These are phyloP conservation scores for Dactylonectria estremocensis DNA, from an alignment of 2,329 filamentous ascomycete genomes.

Conservation along the genomic window DNA sequence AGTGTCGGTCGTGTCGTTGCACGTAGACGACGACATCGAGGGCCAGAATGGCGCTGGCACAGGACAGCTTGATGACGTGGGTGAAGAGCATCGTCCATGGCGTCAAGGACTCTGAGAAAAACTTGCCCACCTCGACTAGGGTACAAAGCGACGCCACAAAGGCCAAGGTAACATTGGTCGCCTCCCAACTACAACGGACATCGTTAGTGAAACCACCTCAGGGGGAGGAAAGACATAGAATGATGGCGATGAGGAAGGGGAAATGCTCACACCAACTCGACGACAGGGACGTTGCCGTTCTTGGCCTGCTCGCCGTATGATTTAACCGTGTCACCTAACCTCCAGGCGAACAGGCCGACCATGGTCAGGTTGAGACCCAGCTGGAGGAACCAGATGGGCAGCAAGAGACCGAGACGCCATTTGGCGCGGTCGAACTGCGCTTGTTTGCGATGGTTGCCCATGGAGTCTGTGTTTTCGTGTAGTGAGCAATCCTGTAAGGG, in stretches of 20 bases:
- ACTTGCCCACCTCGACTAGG: conserved; percentile 63
- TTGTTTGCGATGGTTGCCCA: conserved; percentile 64
- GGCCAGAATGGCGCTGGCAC: conserved; percentile 62
- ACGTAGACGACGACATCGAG: conserved; percentile 69
- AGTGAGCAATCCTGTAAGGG: neutral
- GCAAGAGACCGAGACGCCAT: conserved; percentile 65
- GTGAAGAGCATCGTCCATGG: conserved; percentile 69
- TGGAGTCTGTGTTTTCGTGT: conserved; percentile 35
- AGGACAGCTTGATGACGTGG: conserved; percentile 65
- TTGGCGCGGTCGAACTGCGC: conserved; percentile 67
- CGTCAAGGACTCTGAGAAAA: conserved; percentile 65
- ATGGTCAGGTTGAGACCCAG: conserved; percentile 61
- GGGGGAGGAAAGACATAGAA: neutral
- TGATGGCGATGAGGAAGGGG: conserved; percentile 24
- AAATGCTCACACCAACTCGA: conserved; percentile 66
- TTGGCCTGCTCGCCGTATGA: conserved; percentile 59
- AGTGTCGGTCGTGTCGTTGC: conserved; percentile 60
- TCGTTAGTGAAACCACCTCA: neutral
- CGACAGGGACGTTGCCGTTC: conserved; percentile 57
- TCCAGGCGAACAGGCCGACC: conserved; percentile 68
- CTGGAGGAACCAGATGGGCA: conserved; percentile 67
- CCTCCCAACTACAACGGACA: conserved; percentile 65
- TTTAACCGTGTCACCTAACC: conserved; percentile 63
- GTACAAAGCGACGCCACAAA: conserved; percentile 63
- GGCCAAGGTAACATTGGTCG: conserved; percentile 66